Evolutionary conservation across 2,329 filamentous ascomycete species (phyloP).

Genomic region (Penicillium sp.): DNA sequence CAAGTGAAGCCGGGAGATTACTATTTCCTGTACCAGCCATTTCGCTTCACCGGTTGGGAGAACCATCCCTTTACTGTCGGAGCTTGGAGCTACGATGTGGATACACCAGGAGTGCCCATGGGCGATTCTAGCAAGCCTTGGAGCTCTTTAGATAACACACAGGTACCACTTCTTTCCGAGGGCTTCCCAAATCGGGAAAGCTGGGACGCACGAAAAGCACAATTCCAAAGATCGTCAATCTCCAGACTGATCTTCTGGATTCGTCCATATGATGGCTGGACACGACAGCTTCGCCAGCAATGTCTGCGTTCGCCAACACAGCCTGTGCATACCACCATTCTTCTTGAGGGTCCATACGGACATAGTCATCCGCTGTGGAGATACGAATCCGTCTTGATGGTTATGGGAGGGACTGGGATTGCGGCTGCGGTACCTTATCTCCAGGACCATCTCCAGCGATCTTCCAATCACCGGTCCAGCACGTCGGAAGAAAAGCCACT

Average conservation of each 20-base stretch:
- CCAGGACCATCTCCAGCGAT: constrained; percentile 36
- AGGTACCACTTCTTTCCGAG: constrained; percentile 34
- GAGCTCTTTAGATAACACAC: constrained; percentile 22
- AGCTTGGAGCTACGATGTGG: constrained; percentile 31
- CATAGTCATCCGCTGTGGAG: constrained; percentile 45
- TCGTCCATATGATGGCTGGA: constrained; percentile 57
- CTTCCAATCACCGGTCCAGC: constrained; percentile 9
- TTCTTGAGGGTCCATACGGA: constrained; percentile 58
- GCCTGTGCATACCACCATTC: constrained; percentile 40
- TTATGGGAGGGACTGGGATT: constrained; percentile 44
- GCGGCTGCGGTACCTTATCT: constrained; percentile 54
- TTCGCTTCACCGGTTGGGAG: constrained; percentile 52
- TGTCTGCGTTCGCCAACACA: constrained; percentile 35
- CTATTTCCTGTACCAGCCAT: constrained; percentile 55
- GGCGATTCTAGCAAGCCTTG: constrained; percentile 9
- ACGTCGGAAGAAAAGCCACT: constrained; percentile 22
- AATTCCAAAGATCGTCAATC: constrained; percentile 7
- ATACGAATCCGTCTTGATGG: constrained; percentile 57
- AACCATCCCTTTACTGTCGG: constrained; percentile 57
- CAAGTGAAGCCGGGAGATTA: constrained; percentile 52
- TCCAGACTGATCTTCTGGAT: constrained; percentile 53
- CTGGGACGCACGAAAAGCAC: neutral
- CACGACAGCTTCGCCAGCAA: constrained; percentile 48
- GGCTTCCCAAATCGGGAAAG: constrained; percentile 5
- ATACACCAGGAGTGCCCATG: neutral